Base-by-base conservation (phyloP, 1,139 yeast genomes). In the Scheffersomyces stambukii region DNA sequence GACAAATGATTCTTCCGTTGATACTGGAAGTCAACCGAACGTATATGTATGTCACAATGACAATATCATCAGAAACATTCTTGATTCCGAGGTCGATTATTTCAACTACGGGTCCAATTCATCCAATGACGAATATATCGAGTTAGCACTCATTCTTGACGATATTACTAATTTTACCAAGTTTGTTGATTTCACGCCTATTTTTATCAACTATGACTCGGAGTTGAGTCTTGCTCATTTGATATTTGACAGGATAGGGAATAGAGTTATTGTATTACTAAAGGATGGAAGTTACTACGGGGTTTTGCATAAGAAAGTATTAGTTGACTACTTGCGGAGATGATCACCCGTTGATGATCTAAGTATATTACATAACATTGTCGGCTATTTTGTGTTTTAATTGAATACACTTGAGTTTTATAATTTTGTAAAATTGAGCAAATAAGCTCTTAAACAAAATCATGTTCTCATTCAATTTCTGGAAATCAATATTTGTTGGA, bases 231-330 rank as follows among this genome's bases (percentile, higher is more conserved):
- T 76, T 34, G 78, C 77, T 3, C 73, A 75, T 40, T 56, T 69
- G 47, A 57, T 76, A 16, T 76, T 76, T 45, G 71, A 74, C 27
- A 69, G 71, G 38, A 53, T 76, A 22, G 82, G 82, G 1, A 69
- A 65, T 25, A 49, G 81, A 29, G 72, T 67, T 10, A 60, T 76
- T 19, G 73, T 75, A 14, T 62, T 75, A 18, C 46, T 67, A n/a
- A 60, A 62, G 29, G 57, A 69, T 21, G 81, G 80, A 8, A 50
- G 54, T 34, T 75, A 65, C 45, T 61, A 63, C 36, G 81, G 81
- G 1, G 60, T 75, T 3, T 52, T 76, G 38, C 80, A 76, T 45
- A 74, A 75, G 44, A 76, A 76, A 49, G 64, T 64, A 26, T 68
- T 74, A 41, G 68, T 75, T 31, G 78, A 75, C 35, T 70, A 50